These are phyloP conservation scores for Pestalotiopsis sp. DNA, from an alignment of 2,329 filamentous ascomycete species.

Conservation along the genomic window DNA sequence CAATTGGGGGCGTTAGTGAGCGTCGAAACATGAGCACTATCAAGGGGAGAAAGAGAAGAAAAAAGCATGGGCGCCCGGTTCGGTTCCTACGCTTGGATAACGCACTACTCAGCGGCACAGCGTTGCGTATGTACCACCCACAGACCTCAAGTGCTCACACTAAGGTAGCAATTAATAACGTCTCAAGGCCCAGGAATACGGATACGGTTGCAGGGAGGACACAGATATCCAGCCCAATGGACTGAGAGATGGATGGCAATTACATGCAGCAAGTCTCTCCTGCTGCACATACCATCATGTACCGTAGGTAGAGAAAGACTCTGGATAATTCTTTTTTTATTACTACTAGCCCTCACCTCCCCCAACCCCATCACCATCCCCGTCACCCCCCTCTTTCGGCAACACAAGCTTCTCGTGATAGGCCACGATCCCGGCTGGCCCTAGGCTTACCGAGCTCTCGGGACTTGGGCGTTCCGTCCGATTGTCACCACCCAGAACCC, in stretches of 20 bases:
- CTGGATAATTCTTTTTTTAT: background rate
- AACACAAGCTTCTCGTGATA: conserved; percentile 5
- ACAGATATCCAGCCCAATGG: background rate
- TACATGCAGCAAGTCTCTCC: too few relatives aligned
- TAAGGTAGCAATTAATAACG: background rate
- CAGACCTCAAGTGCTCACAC: background rate
- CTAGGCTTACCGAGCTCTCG: conserved; percentile 9
- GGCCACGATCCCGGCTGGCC: conserved; percentile 3
- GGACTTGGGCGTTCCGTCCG: conserved; percentile 10
- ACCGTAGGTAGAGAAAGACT: background rate
- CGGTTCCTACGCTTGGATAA: background rate
- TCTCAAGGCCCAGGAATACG: background rate
- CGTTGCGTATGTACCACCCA: background rate
- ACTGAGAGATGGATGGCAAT: background rate
- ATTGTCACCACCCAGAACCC: background rate
- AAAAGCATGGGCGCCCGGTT: background rate
- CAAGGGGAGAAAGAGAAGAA: background rate
- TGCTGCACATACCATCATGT: background rate
- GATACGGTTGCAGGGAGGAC: background rate
- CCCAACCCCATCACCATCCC: too few relatives aligned
- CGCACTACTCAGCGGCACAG: background rate
- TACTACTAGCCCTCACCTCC: background rate
- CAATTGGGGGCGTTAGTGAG: background rate
- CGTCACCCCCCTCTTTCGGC: background rate
- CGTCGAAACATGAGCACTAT: background rate